Evolutionary conservation across 2,329 filamentous ascomycete species (phyloP).

Genomic region (Cephalotrichum gorgonifer): DNA sequence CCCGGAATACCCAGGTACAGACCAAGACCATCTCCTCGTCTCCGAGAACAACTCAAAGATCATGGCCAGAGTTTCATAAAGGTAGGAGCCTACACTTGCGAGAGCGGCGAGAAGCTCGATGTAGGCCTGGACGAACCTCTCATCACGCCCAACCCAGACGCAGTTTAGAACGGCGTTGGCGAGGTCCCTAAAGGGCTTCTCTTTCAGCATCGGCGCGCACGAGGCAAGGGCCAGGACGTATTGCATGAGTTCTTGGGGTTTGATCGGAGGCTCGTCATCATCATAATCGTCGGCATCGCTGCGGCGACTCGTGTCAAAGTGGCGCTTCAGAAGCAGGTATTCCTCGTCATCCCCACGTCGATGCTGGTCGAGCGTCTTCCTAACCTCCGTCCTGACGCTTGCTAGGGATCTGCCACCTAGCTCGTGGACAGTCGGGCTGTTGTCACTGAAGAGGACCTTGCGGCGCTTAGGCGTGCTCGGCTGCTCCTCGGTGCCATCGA

Average conservation of each 20-base stretch:
- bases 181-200: slow-evolving; percentile 47
- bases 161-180: slow-evolving; percentile 49
- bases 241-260: slow-evolving; percentile 45
- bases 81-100: slow-evolving; percentile 69
- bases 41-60: slow-evolving; percentile 68
- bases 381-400: slow-evolving; percentile 44
- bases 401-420: slow-evolving; percentile 41
- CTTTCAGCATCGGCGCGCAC: slow-evolving; percentile 48
- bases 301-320: slow-evolving; percentile 39
- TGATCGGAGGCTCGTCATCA: slow-evolving; percentile 25
- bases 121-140: slow-evolving; percentile 57
- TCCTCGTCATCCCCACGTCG: slow-evolving; percentile 46
- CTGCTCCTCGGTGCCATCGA: slow-evolving; percentile 26
- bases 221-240: slow-evolving; percentile 55
- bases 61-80: slow-evolving; percentile 65
- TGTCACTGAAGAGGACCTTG: slow-evolving; percentile 49
- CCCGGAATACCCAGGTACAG: slow-evolving; percentile 40
- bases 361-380: slow-evolving; percentile 46
- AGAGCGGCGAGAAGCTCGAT: slow-evolving; percentile 59
- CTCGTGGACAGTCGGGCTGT: slow-evolving; percentile 45
- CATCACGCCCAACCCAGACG: slow-evolving; percentile 55
- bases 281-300: slow-evolving; percentile 26
- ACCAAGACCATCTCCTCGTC: slow-evolving; percentile 33
- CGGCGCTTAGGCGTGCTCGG: slow-evolving; percentile 41
- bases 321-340: slow-evolving; percentile 50